Percentiles rank a stretch among this genome's conserved stretches.
phyloP scores from a whole-genome alignment of 2,329 filamentous ascomycete genomes.

The Exophiala sp. region DNA sequence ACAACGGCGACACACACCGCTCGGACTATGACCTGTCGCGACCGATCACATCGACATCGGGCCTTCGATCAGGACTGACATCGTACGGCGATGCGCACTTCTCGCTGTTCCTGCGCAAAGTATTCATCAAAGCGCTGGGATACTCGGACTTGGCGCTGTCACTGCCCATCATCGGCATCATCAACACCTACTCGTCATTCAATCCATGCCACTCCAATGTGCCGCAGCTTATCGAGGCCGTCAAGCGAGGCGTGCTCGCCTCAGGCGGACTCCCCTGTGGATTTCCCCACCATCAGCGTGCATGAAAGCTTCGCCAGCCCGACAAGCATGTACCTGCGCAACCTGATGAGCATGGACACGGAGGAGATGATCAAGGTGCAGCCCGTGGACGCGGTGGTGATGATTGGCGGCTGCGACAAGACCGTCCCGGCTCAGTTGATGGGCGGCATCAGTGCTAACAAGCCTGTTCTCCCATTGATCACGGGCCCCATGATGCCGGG shows the following conservation, averaged over 20 bases:
- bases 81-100: constrained; percentile 70
- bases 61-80: constrained; percentile 59
- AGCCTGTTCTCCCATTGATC: constrained; percentile 61
- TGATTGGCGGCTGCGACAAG: constrained; percentile 69
- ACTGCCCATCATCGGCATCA: constrained; percentile 65
- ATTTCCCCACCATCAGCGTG: constrained; percentile 68
- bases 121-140: constrained; percentile 70
- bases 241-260: constrained; percentile 62
- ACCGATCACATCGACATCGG: constrained; percentile 47
- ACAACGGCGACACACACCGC: not conserved
- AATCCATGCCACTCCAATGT: constrained; percentile 70
- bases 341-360: constrained; percentile 73
- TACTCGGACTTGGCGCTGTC: constrained; percentile 67
- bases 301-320: constrained; percentile 64
- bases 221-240: constrained; percentile 64
- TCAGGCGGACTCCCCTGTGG: constrained; percentile 62
- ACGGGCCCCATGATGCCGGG: constrained; percentile 73
- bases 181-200: constrained; percentile 67
- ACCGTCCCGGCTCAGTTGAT: constrained; percentile 68
- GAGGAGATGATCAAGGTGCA: constrained; percentile 72
- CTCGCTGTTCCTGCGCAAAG: constrained; percentile 67
- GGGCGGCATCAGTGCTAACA: constrained; percentile 69
- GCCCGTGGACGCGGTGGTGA: constrained; percentile 61
- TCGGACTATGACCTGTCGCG: constrained; percentile 54
- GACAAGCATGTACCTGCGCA: constrained; percentile 69